Conservation (phyloP, 257 asterid species). For the Coffea eugenioides region DNA sequence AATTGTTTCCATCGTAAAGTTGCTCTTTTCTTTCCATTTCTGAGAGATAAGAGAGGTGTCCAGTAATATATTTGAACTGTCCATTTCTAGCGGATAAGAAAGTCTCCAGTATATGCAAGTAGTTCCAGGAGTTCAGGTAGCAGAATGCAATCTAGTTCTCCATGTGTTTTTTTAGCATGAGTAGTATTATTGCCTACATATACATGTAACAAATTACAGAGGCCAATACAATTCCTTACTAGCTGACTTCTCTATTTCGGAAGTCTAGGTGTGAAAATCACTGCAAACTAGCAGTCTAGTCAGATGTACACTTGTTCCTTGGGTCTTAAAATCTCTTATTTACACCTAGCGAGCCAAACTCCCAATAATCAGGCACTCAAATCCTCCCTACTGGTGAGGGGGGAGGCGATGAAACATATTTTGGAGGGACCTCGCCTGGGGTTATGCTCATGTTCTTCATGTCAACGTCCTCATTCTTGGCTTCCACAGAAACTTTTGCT, state of each 20-base stretch:
- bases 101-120: not conserved
- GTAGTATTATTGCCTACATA: conserved; percentile 1
- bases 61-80: not conserved
- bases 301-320: not conserved
- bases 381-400: conserved; percentile 89
- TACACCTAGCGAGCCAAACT: not conserved
- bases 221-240: conserved; percentile 7
- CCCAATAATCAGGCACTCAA: conserved; percentile 22
- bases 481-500: conserved; percentile 26
- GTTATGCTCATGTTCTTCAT: conserved; percentile 23
- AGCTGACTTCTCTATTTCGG: not conserved
- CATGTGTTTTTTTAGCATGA: not conserved
- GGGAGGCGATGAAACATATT: conserved; percentile 68
- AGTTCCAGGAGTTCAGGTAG: not conserved
- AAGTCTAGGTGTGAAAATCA: conserved; percentile 1
- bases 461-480: conserved; percentile 18
- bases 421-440: conserved; percentile 49
- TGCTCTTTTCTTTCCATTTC: not conserved
- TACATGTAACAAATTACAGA: conserved; percentile 7
- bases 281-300: not conserved
- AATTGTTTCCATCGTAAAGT: too few relatives aligned
- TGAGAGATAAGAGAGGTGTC: not conserved
- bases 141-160: conserved; percentile 1
- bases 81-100: not conserved
- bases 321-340: too few relatives aligned